Evolutionary conservation across 768 basidiomycete species (phyloP), one percentile per base, ranked within the genome.

Genomic region (Chalciporus piperatus): DNA sequence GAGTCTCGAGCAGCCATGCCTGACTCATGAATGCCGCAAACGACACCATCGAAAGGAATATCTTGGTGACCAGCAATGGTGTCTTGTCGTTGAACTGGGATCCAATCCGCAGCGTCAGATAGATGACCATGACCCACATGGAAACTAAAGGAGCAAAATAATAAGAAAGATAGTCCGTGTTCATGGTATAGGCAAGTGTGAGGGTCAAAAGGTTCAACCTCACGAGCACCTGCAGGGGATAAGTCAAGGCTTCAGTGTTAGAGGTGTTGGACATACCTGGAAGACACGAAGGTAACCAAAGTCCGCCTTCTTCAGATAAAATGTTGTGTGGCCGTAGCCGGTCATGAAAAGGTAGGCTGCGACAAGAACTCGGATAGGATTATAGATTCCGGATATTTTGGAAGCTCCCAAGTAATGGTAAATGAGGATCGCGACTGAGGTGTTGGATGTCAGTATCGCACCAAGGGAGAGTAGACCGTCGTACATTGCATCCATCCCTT

Each of bases 401-500:
- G 92, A 93, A n/a, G 87, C 93, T 19, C 89, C 89, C 38, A 87
- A 70, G 68, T 93, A 93, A 69, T 96, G 93, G 63, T 97, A 96
- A 60, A 94, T 83, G n/a, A 97, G 78, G 57, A 97, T 92, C 16
- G 79, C 83, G 60, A 94, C 92, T 94, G 41, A 12, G 44, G 41
- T 13, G 11, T 53, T 42, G 47, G n/a, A 41, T 50, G n/a, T 52
- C 33, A 48, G 43, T 35, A 6, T 17, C 25, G 19, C 16, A 23
- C 43, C 45, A 30, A 11, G 37, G 6, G 43, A 22, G 12, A 45
- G 27, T 39, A 32, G 40, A 45, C 23, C 17, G 6, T 68, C 87
- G 50, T 62, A 92, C 92, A 77, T 75, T 97, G 93, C 93, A 97
- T 97, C 93, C 93, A 97, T 3, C 93, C 93, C 69, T 96, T 96